A percentile compares a stretch with the other conserved stretches of the same genome.
These are phyloP conservation scores for Dionaea muscipula DNA, from an alignment of 179 eudicot genomes.

Conservation along the genomic window DNA sequence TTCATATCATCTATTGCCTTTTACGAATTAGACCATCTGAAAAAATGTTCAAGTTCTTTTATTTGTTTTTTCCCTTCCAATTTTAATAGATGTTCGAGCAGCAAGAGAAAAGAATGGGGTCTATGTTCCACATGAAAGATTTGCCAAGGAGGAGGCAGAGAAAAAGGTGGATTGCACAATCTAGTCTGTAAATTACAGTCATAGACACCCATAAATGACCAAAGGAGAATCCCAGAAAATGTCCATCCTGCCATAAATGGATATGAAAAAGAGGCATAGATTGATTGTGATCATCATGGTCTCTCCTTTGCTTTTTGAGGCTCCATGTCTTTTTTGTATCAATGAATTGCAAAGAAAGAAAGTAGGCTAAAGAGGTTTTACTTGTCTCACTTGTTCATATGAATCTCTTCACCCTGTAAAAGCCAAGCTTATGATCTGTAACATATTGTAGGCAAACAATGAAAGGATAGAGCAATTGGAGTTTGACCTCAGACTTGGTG, in stretches of 20 bases:
- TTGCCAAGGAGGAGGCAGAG: slow-evolving; percentile 71
- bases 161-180: slow-evolving; percentile 43
- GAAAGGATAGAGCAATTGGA: slow-evolving; percentile 77
- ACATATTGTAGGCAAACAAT: slow-evolving; percentile 37
- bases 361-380: not conserved
- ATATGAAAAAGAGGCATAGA: not conserved
- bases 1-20: not conserved
- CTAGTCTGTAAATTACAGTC: not conserved
- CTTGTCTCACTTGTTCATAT: not conserved
- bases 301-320: too few relatives aligned
- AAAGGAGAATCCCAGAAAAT: too few relatives aligned
- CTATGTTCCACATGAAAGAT: slow-evolving; percentile 64
- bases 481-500: slow-evolving; percentile 44
- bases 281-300: too few relatives aligned
- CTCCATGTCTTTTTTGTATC: too few relatives aligned
- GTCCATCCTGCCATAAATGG: too few relatives aligned
- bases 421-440: not conserved
- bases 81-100: slow-evolving; percentile 58
- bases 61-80: not conserved
- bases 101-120: slow-evolving; percentile 89
- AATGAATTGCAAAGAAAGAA: too few relatives aligned
- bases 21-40: not conserved
- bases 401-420: not conserved
- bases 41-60: not conserved
- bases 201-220: not conserved